Evolutionary conservation across 805 yeast genomes (phyloP), one percentile per base, ranked within the genome.

Genomic region (Lipomyces chichibuensis): DNA sequence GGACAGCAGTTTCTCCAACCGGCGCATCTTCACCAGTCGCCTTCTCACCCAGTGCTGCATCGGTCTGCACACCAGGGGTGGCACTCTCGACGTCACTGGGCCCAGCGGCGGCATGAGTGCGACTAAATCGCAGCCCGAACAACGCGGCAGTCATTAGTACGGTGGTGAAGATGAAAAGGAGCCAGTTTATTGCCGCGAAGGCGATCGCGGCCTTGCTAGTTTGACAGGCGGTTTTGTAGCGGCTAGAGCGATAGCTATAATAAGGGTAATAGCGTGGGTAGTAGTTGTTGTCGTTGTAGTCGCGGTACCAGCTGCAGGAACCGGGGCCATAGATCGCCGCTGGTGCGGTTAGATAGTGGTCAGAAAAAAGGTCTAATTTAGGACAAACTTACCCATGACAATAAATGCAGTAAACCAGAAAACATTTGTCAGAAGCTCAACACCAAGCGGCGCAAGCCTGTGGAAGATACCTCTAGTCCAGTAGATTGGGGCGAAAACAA

Each of bases 101-200:
- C 62, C 97, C 98, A 73, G 85, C 88, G 2, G 98, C 98, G 77
- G 88, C 85, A 5, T 97, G 90, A 73, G 89, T 86, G 32, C 97
- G 96, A 6, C 37, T 17, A 9, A 37, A 37, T 14, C 4, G 17
- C 3, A 37, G 11, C 17, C 39, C 39, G 29, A 65, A 65, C 32
- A 57, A 14, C 27, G 52, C 57, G 7, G 23, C 8, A n/a, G 59
- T 64, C 32, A 59, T 29, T 32, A 60, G 17, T 33, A 54, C 37
- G 32, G 62, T 8, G 6, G 71, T 49, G 32, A 32, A 63, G 14
- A 54, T 29, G 37, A 60, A 68, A 14, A 62, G 57, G 6, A 60
- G 54, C 72, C 72, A 70, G 39, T 58, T 33, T 32, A 70, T 11
- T 29, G 71, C 72, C 20, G 65, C 66, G 57, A 70, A 63, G 49